Evolutionary conservation across 176 grass and related monocot species (phyloP).

Genomic region (Oryza longistaminata): DNA sequence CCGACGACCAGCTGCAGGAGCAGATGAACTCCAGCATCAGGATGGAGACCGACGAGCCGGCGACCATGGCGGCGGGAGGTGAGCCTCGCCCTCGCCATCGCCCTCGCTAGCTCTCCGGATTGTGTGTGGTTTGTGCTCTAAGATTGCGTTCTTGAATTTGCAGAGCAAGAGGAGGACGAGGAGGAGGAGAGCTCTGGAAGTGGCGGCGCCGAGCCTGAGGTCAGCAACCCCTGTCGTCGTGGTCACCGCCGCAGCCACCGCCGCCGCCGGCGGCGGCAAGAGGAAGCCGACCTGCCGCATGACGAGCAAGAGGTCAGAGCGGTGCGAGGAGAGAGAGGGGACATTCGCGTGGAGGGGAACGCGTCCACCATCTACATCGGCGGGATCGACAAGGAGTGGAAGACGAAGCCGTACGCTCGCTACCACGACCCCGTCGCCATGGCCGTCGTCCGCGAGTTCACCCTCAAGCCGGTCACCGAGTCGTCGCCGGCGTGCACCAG

Average conservation of each 20-base stretch:
- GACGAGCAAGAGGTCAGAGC: slow-evolving; percentile 75
- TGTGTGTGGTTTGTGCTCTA: not conserved
- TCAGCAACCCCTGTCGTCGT: not conserved
- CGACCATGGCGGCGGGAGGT: slow-evolving; percentile 40
- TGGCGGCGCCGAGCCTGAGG: not conserved
- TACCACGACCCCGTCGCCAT: slow-evolving; percentile 83
- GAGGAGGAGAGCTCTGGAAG: not conserved
- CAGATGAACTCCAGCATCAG: slow-evolving; percentile 54
- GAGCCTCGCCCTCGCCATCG: not conserved
- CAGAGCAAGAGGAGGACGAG: slow-evolving; percentile 21
- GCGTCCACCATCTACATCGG: slow-evolving; percentile 59
- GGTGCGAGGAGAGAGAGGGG: slow-evolving; percentile 70
- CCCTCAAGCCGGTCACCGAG: slow-evolving; percentile 41
- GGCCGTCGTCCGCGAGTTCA: slow-evolving; percentile 62
- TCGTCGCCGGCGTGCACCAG: slow-evolving; percentile 57
- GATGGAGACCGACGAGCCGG: slow-evolving; percentile 52
- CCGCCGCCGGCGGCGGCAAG: not conserved
- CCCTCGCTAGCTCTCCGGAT: not conserved
- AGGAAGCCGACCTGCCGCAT: slow-evolving; percentile 74
- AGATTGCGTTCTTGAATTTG: not conserved
- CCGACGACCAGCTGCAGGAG: slow-evolving; percentile 58
- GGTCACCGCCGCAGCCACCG: not conserved
- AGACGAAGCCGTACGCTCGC: slow-evolving; percentile 86
- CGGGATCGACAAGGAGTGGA: slow-evolving; percentile 56
- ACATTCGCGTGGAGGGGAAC: slow-evolving; percentile 66